Evolutionary conservation across 2,329 filamentous ascomycete species (phyloP), one percentile per base, ranked within the genome.

Genomic region (Penicillium sp.): DNA sequence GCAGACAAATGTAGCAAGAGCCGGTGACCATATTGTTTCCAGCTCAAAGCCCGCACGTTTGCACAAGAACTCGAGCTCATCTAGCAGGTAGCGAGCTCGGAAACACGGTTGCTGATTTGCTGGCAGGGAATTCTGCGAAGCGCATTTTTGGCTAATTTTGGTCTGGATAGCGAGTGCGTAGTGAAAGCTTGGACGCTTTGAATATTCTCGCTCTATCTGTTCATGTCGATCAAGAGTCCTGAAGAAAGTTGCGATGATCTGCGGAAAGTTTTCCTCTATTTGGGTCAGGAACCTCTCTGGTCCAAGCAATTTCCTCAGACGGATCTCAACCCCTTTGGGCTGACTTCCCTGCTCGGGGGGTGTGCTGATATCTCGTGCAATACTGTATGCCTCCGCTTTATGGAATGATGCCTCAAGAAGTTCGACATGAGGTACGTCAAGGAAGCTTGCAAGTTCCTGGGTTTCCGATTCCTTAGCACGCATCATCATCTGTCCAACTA

Each of bases 101-200:
- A 97, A 98, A 57, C 88, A 89, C 3, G 95, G 95, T 70, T 98
- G 93, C 68, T 97, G 93, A 59, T 90, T 91, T 12, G 89, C 82
- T 3, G 92, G 90, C 8, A 97, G 80, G 13, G 81, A 78, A 30
- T 86, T 84, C 1, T 82, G 80, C 0, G 93, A 93, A 65, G 88
- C 82, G 33, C 90, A 87, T 66, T 89, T 88, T 3, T 75, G 77
- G 66, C 88, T 89, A 72, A 99, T 97, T 30, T 86, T 83, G 17
- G 81, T 80, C 78, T 96, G 85, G 33, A 85, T 86, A 30, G 87
- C 80, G 2, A 85, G 84, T 3, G 92, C 89, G 58, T 86, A 83
- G 1, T 77, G 75, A 57, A 91, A 88, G 1, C 79, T 80, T 17
- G 85, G 78, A 17, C 87, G 83, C 65, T 85, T 89, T 13, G 80